Base-by-base conservation (phyloP, 257 asterid species). In the Solanum dulcamara region DNA sequence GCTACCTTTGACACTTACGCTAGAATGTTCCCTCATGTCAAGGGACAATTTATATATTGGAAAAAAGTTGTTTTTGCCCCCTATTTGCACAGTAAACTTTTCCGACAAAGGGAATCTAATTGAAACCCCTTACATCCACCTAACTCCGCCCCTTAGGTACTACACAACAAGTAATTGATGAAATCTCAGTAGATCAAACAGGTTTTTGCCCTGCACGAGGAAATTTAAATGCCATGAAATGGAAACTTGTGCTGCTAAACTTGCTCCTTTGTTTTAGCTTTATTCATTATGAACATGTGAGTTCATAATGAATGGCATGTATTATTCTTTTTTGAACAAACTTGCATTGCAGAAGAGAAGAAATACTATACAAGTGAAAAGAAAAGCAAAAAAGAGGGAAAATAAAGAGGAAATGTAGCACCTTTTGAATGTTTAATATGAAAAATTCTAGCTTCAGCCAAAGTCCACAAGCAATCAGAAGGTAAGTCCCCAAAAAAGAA, bases 391-490 rank as follows among this genome's bases (percentile, higher is more conserved):
- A 33, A 66, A 4, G 84, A 2, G 35, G 24, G 50, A 40, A 59
- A 35, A 35, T 44, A 64, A 62, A 50, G 77, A 75, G 46, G 17
- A 35, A 35, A 15, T 53, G 70, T 62, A 55, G 64, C 84, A 94
- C 98, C 97, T 90, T 89, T 88, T 71, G 86, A 89, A 85, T 88
- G 86, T 71, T 84, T 80, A 83, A 68, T 59, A 67, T 90, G 91
- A 75, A 86, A 85, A 80, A 84, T 72, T 81, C 94, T 87, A 68
- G 93, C 90, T n/a, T 89, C 90, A 67, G 84, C 90, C 70, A 86
- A 86, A 26, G 91, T 86, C 94, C 93, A 89, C 38, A 90, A 82
- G 17, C 67, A 79, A 88, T 92, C 89, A 28, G 90, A 84, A 85
- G 93, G 90, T 7, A 90, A 92, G 89, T 90, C 90, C 85, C 86